Evolutionary conservation across 1,139 yeast genomes (phyloP).

Genomic region (Suhomyces kunorum): DNA sequence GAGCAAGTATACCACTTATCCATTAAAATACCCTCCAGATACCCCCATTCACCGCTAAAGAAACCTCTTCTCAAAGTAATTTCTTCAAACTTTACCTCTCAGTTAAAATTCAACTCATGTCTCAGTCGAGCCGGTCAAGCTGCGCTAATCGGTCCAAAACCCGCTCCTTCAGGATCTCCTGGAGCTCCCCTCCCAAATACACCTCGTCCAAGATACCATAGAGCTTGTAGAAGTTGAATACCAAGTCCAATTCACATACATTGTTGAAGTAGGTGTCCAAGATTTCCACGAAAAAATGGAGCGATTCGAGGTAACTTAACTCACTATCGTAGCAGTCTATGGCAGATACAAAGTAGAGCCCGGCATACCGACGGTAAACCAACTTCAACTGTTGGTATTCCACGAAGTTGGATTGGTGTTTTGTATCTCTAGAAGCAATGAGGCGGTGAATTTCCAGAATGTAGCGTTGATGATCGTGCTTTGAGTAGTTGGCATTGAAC

Average conservation of each 20-base stretch:
- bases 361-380: conserved; percentile 90
- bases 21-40: too few species aligned
- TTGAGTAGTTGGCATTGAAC: conserved; percentile 48
- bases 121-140: conserved; percentile 47
- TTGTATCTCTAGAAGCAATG: conserved; percentile 80
- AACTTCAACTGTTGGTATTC: conserved; percentile 73
- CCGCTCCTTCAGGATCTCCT: conserved; percentile 64
- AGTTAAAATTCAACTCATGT: too few species aligned
- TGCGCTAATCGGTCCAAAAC: conserved; percentile 55
- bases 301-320: conserved; percentile 75
- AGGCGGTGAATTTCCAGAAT: conserved; percentile 77
- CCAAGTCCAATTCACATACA: conserved; percentile 93
- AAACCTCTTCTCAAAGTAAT: too few species aligned
- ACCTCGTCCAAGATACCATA: conserved; percentile 74
- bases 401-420: conserved; percentile 76
- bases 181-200: conserved; percentile 76
- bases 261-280: conserved; percentile 81
- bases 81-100: too few species aligned
- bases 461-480: conserved; percentile 54
- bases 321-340: conserved; percentile 78
- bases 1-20: too few species aligned
- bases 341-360: conserved; percentile 80
- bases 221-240: conserved; percentile 75
- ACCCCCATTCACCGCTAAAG: too few species aligned
- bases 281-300: conserved; percentile 87